Evolutionary conservation across 768 basidiomycete genomes (phyloP), one percentile per base, ranked within the genome.

Genomic region (Candolleomyces efflorescens): DNA sequence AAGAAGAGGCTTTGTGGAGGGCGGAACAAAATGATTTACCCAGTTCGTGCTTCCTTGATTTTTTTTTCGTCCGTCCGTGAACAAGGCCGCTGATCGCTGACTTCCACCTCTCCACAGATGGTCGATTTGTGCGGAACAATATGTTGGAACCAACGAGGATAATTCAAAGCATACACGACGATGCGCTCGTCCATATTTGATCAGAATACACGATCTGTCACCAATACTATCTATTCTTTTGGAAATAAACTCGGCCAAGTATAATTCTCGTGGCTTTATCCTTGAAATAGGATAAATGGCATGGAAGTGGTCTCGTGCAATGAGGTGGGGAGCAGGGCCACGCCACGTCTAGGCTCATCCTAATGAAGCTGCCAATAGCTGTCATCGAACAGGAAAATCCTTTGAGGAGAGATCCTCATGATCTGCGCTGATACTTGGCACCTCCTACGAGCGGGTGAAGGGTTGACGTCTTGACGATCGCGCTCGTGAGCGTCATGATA

Each of bases 21-120:
- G 85, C 89, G n/a, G 79, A 83, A 56, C 78, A 86, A 59, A 94
- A 92, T 62, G 90, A 92, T 70, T 78, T 82, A 58, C 88, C 89
- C 23, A 92, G 89, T 92, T 64, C 60, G 76, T 32, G 32, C 32
- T 32, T 27, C 27, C 9, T 65, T 18, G 59, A 51, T 37, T 50
- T 32, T 32, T 32, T 32, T n/a, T n/a, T n/a, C n/a, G n/a, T n/a
- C 46, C 24, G 22, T 12, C 44, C 26, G 24, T 52, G 37, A 15
- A 54, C 27, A 37, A 11, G 23, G 12, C 46, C 24, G 23, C 3
- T 46, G 36, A 53, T 62, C 18, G 52, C 45, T 37, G 32, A 22
- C 38, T 50, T 52, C 48, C 60, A 24, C 15, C 53, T 54, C 38
- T 49, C 44, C 59, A n/a, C 45, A 82, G 81, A 82, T 65, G 81